Evolutionary conservation across 2,329 filamentous ascomycete species (phyloP).

Genomic region (Xylariaceae sp.): DNA sequence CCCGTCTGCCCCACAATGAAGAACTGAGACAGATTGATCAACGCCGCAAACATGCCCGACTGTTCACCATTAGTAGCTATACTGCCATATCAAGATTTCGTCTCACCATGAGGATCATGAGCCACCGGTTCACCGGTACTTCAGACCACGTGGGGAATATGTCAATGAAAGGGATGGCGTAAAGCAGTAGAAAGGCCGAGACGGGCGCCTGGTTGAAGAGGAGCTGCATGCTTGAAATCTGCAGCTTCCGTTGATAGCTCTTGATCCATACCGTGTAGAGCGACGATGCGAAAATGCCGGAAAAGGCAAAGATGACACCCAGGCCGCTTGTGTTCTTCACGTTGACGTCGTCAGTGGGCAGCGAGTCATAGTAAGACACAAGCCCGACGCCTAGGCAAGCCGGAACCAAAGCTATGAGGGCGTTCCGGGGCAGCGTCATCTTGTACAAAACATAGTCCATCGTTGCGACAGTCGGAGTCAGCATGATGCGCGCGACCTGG

Average conservation of each 20-base stretch:
- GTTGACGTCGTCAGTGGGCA: conserved; percentile 41
- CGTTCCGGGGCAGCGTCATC: conserved; percentile 50
- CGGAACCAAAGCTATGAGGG: conserved; percentile 53
- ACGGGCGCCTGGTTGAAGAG: conserved; percentile 65
- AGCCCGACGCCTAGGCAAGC: conserved; percentile 62
- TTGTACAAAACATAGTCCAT: conserved; percentile 63
- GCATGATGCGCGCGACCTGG: conserved; percentile 63
- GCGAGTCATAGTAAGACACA: conserved; percentile 66
- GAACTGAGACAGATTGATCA: conserved; percentile 63
- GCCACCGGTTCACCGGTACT: conserved; percentile 49
- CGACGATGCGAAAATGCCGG: conserved; percentile 61
- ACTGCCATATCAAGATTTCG: not conserved
- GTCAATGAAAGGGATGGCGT: conserved; percentile 63
- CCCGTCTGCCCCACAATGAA: conserved; percentile 61
- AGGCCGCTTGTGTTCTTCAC: conserved; percentile 53
- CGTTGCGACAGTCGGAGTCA: conserved; percentile 61
- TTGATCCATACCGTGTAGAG: conserved; percentile 68
- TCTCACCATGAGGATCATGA: conserved; percentile 56
- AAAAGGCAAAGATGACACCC: conserved; percentile 62
- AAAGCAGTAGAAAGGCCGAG: conserved; percentile 59
- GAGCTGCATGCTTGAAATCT: conserved; percentile 66
- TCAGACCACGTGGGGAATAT: conserved; percentile 54
- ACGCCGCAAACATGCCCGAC: conserved; percentile 59
- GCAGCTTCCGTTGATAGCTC: conserved; percentile 60
- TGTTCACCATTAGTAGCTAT: conserved; percentile 30